Percentiles rank a stretch among this genome's conserved stretches.
Conservation (phyloP, 2,329 filamentous ascomycete species). For the Microdochium paspali region DNA sequence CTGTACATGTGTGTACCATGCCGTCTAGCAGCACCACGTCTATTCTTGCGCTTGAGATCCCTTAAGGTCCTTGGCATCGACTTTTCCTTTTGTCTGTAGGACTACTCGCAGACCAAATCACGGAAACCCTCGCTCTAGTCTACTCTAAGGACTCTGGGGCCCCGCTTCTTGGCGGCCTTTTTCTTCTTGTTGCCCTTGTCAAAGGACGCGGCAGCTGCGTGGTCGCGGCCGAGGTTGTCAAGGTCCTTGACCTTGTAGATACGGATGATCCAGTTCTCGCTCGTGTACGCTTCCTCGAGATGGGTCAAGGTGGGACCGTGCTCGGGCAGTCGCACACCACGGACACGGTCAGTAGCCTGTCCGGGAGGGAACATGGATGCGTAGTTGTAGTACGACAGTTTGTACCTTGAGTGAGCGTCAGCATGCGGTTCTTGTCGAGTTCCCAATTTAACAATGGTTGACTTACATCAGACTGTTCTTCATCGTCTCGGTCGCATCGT, state of each 20-base stretch:
- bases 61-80: no score
- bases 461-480: constrained; percentile 97
- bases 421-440: no score
- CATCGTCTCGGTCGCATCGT: constrained; percentile 91
- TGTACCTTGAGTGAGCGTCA: constrained; percentile 65
- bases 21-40: no score
- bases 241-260: constrained; percentile 99
- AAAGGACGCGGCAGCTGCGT: constrained; percentile 59
- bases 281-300: constrained; percentile 94
- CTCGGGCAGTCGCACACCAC: constrained; percentile 70
- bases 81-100: no score
- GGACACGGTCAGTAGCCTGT: constrained; percentile 84
- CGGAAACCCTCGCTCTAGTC: constrained; percentile 46
- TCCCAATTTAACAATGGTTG: no score
- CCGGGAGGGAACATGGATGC: constrained; percentile 82
- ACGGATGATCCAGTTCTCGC: constrained; percentile 99
- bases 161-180: constrained; percentile 63
- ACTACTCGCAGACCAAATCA: no score
- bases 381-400: constrained; percentile 99
- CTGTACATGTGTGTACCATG: no score
- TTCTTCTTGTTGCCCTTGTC: constrained; percentile 79
- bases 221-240: constrained; percentile 89
- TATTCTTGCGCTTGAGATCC: no score
- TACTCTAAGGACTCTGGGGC: constrained; percentile 60
- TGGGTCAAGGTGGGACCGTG: constrained; percentile 78